phyloP scores from a whole-genome alignment of 805 yeast species.

The Ogataea pini region DNA sequence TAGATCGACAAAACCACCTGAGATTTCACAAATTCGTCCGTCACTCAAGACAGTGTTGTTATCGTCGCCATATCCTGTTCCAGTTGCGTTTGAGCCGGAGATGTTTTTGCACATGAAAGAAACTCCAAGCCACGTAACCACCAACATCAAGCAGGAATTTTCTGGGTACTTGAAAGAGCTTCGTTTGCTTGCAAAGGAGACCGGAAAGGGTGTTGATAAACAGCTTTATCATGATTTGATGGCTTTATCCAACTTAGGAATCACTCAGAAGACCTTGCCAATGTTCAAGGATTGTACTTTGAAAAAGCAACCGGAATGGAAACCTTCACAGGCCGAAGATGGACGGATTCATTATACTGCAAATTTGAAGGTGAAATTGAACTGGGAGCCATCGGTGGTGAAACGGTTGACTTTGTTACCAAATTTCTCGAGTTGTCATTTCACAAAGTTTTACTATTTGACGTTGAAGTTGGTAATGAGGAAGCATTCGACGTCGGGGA shows the following conservation, averaged over 20 bases:
- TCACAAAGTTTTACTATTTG: slow-evolving; percentile 22
- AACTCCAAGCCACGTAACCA: slow-evolving; percentile 18
- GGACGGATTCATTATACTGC: slow-evolving; percentile 13
- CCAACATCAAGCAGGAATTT: slow-evolving; percentile 18
- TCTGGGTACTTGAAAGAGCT: slow-evolving; percentile 15
- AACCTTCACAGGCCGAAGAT: slow-evolving; percentile 4
- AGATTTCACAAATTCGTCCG: slow-evolving; percentile 17
- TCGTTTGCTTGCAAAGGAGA: slow-evolving; percentile 19
- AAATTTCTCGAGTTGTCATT: slow-evolving; percentile 23
- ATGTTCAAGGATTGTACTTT: slow-evolving; percentile 19
- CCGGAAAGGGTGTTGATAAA: slow-evolving; percentile 26
- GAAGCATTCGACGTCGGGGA: slow-evolving; percentile 19
- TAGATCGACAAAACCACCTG: slow-evolving; percentile 16
- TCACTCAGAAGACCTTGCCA: slow-evolving; percentile 18
- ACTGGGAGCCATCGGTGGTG: slow-evolving; percentile 15
- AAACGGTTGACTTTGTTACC: slow-evolving; percentile 24
- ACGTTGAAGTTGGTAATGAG: slow-evolving; percentile 17
- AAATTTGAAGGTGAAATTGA: slow-evolving; percentile 18
- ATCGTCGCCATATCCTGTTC: slow-evolving; percentile 24
- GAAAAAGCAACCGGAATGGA: slow-evolving; percentile 23
- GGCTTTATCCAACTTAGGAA: slow-evolving; percentile 21
- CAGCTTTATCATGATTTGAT: slow-evolving; percentile 26
- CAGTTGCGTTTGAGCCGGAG: slow-evolving; percentile 21
- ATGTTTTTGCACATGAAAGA: slow-evolving; percentile 14
- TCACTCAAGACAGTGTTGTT: slow-evolving; percentile 20